Evolutionary conservation across 176 grass and related monocot genomes (phyloP).

Genomic region (Oryza coarctata): DNA sequence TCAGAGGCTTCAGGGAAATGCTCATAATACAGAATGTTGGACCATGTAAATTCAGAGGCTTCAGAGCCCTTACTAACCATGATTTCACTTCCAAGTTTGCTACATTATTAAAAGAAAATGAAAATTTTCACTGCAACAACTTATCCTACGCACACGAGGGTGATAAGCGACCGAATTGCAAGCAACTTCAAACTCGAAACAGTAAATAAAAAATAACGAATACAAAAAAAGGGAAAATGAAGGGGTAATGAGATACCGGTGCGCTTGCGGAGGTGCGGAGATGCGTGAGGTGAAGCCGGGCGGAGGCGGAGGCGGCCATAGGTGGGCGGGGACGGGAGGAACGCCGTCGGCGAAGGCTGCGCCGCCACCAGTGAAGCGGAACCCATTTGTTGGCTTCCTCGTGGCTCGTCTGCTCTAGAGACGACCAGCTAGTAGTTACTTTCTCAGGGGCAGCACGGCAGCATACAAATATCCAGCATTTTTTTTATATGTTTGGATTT

Average conservation of each 20-base stretch:
- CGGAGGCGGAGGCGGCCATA: not conserved
- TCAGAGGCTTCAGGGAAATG: not conserved
- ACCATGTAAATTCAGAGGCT: not conserved
- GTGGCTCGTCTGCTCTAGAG: not conserved
- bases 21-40: not conserved
- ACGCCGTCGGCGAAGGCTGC: slow-evolving; percentile 31
- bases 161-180: not conserved
- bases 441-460: not conserved
- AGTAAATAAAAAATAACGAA: not conserved
- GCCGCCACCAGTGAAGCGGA: slow-evolving; percentile 25
- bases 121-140: not conserved
- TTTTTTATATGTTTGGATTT: not conserved
- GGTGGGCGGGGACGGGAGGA: slow-evolving; percentile 8
- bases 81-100: not conserved
- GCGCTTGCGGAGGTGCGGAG: not conserved
- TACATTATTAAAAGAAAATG: not conserved
- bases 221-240: not conserved
- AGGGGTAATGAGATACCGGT: not conserved
- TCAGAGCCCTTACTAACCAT: not conserved
- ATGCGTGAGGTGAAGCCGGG: not conserved
- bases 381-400: slow-evolving; percentile 28
- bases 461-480: not conserved
- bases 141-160: not conserved
- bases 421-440: not conserved
- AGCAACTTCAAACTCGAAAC: not conserved